Conservation (phyloP, 2,329 filamentous ascomycete species). For the Fusarium globosum region DNA sequence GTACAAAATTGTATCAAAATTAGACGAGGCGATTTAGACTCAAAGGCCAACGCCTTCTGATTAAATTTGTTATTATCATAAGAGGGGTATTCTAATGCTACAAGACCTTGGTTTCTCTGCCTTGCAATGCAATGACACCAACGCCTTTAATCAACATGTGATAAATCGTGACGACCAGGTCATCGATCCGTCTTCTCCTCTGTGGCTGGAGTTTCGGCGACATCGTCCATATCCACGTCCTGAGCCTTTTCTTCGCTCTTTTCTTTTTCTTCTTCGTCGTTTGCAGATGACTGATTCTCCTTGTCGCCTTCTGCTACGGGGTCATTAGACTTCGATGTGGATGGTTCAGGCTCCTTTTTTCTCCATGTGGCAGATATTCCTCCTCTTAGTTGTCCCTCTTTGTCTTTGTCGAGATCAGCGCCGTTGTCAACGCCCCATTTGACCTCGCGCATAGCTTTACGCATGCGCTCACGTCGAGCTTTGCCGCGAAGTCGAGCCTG, state of each 20-base stretch:
- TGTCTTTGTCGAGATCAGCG: constrained; percentile 40
- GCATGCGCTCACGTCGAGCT: constrained; percentile 66
- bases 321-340: constrained; percentile 44
- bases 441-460: constrained; percentile 65
- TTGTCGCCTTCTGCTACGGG: constrained; percentile 56
- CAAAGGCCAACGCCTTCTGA: constrained; percentile 24
- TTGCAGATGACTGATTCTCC: constrained; percentile 55
- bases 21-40: constrained; percentile 20
- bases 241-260: constrained; percentile 29
- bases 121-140: constrained; percentile 39
- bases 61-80: constrained; percentile 37
- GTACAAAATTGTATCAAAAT: constrained; percentile 34
- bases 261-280: constrained; percentile 11
- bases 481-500: constrained; percentile 67
- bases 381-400: constrained; percentile 42
- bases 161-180: constrained; percentile 20
- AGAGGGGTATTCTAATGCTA: constrained; percentile 46
- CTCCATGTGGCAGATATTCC: constrained; percentile 52
- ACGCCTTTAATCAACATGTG: constrained; percentile 37
- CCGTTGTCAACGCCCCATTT: constrained; percentile 51
- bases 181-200: constrained; percentile 32
- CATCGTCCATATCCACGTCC: constrained; percentile 51
- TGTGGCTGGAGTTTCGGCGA: constrained; percentile 16
- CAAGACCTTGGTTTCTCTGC: constrained; percentile 33
- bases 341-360: constrained; percentile 45